Base-by-base conservation (phyloP, 2,329 filamentous ascomycete species). In the Endoconidiophora polonica region DNA sequence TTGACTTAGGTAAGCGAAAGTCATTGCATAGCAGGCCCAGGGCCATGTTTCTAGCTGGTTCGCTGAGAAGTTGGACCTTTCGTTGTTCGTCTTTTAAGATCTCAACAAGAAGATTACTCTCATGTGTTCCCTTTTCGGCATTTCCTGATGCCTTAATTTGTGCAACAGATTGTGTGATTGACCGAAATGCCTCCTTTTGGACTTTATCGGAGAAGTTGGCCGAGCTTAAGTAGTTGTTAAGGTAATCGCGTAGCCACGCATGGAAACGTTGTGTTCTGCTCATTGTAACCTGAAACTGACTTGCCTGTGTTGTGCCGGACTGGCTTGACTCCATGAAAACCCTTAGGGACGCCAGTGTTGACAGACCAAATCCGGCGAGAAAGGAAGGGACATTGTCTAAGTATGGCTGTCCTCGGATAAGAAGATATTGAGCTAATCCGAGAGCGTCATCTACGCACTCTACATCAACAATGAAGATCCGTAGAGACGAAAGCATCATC, bases 361-460 rank as follows among this genome's bases (percentile, higher is more conserved):
- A 86, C 16, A 95, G 67, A 1, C 82, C 74, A 55, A 88, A 83
- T 0, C 88, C 90, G 9, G 84, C 80, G 40, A 93, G 68, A 58
- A 95, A 95, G 0, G 79, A 81, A 0, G 86, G 79, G 0, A 73
- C 70, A 29, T 74, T 69, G 3, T 63, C 65, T 3, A 98, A 68
- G 60, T 90, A 79, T 4, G 66, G 57, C 14, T 68, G 66, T 5
- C 90, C 87, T 47, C 74, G 73, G 4, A 75, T 68, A 12, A 96
- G 69, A 1, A 99, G 72, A 63, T 94, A 95, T 61, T 86, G 83
- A 53, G 84, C 79, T 33, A 98, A 75, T 0, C 88, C 90, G 42
- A 96, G 71, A 1, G 85, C 81, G 66, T 98, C 91, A 59, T 94
- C 86, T 7, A 88, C 84, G 62, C 90, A 96, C 59, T 93, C 83